These are phyloP conservation scores for Pezizomycotina sp. DNA, from an alignment of 2,329 filamentous ascomycete genomes.

Conservation along the genomic window DNA sequence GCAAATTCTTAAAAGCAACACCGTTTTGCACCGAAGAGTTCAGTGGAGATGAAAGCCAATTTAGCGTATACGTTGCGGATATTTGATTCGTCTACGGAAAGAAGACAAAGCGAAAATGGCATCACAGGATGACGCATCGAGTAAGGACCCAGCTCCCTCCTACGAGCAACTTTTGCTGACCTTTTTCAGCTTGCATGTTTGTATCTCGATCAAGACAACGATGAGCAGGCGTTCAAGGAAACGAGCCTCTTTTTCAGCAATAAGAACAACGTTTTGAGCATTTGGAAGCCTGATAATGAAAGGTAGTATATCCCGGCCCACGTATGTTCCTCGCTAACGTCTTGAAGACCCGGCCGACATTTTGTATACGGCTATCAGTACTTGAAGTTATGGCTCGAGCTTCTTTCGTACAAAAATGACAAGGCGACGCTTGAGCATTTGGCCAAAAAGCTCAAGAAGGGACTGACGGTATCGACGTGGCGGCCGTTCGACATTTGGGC, in stretches of 20 bases:
- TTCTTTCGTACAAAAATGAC: conserved; percentile 60
- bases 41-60: conserved; percentile 16
- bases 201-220: conserved; percentile 35
- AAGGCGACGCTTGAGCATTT: conserved; percentile 60
- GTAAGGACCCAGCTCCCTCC: conserved; percentile 41
- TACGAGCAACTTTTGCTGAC: conserved; percentile 30
- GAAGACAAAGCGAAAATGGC: conserved; percentile 88
- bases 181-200: conserved; percentile 46
- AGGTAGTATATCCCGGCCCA: background rate
- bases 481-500: conserved; percentile 48
- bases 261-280: conserved; percentile 85
- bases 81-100: no score
- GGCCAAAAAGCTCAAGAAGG: conserved; percentile 62
- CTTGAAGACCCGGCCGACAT: conserved; percentile 53
- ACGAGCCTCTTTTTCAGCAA: conserved; percentile 76
- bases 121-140: conserved; percentile 74
- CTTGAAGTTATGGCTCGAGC: conserved; percentile 59
- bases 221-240: conserved; percentile 52
- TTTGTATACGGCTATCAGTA: conserved; percentile 86
- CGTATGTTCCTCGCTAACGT: background rate
- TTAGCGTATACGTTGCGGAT: no score
- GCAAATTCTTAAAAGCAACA: conserved; percentile 37
- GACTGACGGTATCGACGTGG: conserved; percentile 52
- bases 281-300: conserved; percentile 87
- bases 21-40: conserved; percentile 41